phyloP scores from a whole-genome alignment of 257 asterid species.

The Voacanga thouarsii region DNA sequence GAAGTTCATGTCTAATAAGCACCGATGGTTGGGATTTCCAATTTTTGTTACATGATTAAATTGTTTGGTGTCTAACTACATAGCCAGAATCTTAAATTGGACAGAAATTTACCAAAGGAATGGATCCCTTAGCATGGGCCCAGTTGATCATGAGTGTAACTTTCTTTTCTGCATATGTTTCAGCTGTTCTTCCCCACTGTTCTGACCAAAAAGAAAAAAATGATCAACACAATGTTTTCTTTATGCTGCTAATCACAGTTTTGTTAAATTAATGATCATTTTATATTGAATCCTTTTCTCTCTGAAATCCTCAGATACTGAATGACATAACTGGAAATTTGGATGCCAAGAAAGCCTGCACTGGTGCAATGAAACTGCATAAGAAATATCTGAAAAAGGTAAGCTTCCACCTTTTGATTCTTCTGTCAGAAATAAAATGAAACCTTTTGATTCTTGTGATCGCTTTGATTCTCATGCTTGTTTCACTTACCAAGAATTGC shows the following conservation, averaged over 20 bases:
- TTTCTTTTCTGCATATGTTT: neutral
- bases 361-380: conserved; percentile 79
- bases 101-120: neutral
- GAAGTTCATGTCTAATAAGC: neutral
- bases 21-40: neutral
- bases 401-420: conserved; percentile 1
- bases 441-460: neutral
- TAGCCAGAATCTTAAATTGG: neutral
- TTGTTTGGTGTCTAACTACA: neutral
- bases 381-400: conserved; percentile 82
- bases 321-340: conserved; percentile 78
- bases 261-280: neutral
- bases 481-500: neutral
- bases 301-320: conserved; percentile 46
- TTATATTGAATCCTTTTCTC: neutral
- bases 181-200: neutral
- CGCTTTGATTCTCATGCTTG: neutral
- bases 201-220: neutral
- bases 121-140: neutral
- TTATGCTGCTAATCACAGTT: neutral
- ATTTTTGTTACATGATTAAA: neutral
- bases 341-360: conserved; percentile 80
- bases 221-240: neutral
- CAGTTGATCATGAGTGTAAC: neutral
- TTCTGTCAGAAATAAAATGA: neutral